A percentile compares a stretch with the other conserved stretches of the same genome.
Evolutionary conservation across 305 asterid genomes (phyloP).

Genomic region (Solanum chacoense): DNA sequence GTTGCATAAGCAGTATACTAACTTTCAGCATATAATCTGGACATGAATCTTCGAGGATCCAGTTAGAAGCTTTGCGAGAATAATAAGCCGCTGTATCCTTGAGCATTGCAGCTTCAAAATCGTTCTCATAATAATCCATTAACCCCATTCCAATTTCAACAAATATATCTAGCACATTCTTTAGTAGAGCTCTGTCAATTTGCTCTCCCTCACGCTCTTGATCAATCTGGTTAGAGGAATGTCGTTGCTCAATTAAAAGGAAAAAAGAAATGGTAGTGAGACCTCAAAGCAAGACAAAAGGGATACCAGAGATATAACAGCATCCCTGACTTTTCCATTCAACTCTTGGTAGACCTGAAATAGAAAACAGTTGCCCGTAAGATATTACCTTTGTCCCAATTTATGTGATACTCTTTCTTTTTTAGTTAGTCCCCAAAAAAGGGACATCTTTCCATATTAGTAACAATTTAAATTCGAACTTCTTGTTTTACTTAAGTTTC

Average conservation of each 20-base stretch:
- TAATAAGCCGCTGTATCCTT: conserved; percentile 65
- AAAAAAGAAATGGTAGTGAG: background rate
- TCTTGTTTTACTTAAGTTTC: background rate
- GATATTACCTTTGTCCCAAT: background rate
- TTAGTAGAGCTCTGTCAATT: conserved; percentile 64
- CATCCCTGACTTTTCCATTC: conserved; percentile 58
- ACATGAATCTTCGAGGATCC: conserved; percentile 86
- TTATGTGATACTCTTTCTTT: no score
- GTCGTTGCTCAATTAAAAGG: background rate
- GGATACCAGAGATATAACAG: conserved; percentile 70
- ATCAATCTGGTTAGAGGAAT: conserved; percentile 37
- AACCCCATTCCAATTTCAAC: conserved; percentile 83
- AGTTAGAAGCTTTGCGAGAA: conserved; percentile 81
- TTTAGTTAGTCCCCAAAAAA: background rate
- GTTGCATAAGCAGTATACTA: background rate
- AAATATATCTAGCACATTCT: conserved; percentile 74
- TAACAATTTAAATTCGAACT: background rate
- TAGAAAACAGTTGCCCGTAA: background rate
- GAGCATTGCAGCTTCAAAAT: conserved; percentile 66
- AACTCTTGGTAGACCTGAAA: conserved; percentile 65
- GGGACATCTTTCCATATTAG: background rate
- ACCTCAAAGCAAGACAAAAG: background rate
- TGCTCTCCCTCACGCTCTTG: conserved; percentile 91
- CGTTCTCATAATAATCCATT: conserved; percentile 66
- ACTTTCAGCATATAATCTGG: conserved; percentile 84